Conservation (phyloP, 495 filamentous ascomycete genomes). For the Daldinia concentrica region DNA sequence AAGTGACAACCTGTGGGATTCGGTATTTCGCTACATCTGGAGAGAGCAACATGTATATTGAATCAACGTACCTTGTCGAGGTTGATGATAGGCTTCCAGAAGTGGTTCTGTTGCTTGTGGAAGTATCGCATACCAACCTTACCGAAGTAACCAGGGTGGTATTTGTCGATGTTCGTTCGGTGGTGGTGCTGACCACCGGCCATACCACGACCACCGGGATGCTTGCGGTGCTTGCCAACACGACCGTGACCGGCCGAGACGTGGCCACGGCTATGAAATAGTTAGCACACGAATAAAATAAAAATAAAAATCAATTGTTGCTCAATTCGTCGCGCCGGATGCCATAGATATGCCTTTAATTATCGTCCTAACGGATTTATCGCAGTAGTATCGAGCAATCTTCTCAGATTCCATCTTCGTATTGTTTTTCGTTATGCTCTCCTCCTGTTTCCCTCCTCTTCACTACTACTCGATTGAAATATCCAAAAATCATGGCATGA, state of each 20-base stretch:
- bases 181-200: slow-evolving; percentile 98
- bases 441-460: slow-evolving; percentile 19
- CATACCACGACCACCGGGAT: slow-evolving; percentile 93
- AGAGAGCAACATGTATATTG: not conserved
- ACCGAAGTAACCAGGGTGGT: slow-evolving; percentile 79
- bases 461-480: slow-evolving; percentile 7
- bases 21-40: not conserved
- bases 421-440: not conserved
- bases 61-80: slow-evolving; percentile 77
- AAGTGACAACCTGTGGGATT: slow-evolving; percentile 40
- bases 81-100: slow-evolving; percentile 94
- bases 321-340: slow-evolving; percentile 31
- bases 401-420: not conserved
- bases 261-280: slow-evolving; percentile 78
- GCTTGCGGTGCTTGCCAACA: slow-evolving; percentile 92
- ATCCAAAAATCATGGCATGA: slow-evolving; percentile 17
- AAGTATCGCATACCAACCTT: slow-evolving; percentile 98
- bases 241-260: slow-evolving; percentile 94
- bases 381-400: not conserved
- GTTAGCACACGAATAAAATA: slow-evolving; percentile 40
- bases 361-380: not conserved
- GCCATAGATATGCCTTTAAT: not conserved
- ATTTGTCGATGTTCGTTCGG: slow-evolving; percentile 90
- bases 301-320: slow-evolving; percentile 10
- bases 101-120: slow-evolving; percentile 87